phyloP scores from a whole-genome alignment of 1,284 basidiomycete genomes.

The Moniliophthora roreri region DNA sequence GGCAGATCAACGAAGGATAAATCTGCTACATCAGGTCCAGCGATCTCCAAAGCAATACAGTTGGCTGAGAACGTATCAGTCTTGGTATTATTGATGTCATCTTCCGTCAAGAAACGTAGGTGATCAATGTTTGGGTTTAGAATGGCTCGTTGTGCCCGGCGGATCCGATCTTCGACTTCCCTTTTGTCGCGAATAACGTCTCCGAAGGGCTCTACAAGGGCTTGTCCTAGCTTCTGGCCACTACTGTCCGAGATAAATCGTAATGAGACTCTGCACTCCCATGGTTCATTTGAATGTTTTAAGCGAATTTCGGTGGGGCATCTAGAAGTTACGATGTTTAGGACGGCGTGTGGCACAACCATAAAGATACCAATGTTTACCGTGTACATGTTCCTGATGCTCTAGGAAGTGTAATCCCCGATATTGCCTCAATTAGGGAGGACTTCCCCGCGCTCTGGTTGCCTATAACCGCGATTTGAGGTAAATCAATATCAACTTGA shows the following conservation, averaged over 20 bases:
- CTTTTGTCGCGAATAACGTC: slow-evolving; percentile 17
- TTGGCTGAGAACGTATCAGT: slow-evolving; percentile 36
- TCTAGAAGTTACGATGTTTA: slow-evolving; percentile 8
- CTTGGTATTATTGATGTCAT: slow-evolving; percentile 1
- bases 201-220: slow-evolving; percentile 24
- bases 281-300: slow-evolving; percentile 14
- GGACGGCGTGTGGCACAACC: slow-evolving; percentile 19
- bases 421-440: slow-evolving; percentile 17
- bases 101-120: slow-evolving; percentile 18
- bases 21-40: slow-evolving; percentile 37
- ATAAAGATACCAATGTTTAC: slow-evolving; percentile 25
- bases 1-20: slow-evolving; percentile 48
- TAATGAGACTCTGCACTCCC: slow-evolving; percentile 29
- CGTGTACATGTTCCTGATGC: slow-evolving; percentile 35
- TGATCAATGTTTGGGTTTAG: slow-evolving; percentile 25
- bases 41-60: slow-evolving; percentile 38
- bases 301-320: slow-evolving; percentile 26
- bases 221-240: slow-evolving; percentile 16
- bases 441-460: slow-evolving; percentile 29
- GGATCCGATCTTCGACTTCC: slow-evolving; percentile 26
- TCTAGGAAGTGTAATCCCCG: slow-evolving; percentile 28
- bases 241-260: slow-evolving; percentile 20
- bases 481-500: slow-evolving; percentile 22
- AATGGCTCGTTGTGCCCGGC: slow-evolving; percentile 33
- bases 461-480: slow-evolving; percentile 24